These are phyloP conservation scores for Globisporangium parvum DNA, from an alignment of 352 stramenopile species.

Conservation along the genomic window DNA sequence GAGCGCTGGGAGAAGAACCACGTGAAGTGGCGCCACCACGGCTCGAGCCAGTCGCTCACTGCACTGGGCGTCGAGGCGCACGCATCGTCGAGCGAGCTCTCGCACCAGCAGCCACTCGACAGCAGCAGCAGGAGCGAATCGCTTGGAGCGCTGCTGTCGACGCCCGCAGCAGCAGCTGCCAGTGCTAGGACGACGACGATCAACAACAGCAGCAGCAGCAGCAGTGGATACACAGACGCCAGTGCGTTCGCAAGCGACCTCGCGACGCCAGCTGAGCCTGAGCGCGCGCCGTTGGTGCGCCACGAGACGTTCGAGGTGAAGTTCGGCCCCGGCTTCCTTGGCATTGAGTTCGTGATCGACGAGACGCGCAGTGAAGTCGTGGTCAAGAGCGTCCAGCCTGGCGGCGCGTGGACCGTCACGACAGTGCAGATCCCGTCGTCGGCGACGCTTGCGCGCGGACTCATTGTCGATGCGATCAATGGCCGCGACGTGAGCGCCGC, in stretches of 20 bases:
- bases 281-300: not conserved
- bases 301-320: conserved; percentile 62
- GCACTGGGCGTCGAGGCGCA: not conserved
- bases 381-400: conserved; percentile 47
- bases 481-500: conserved; percentile 25
- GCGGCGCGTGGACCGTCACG: conserved; percentile 22
- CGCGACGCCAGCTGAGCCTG: not conserved
- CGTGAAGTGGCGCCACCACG: conserved; percentile 36
- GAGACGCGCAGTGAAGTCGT: conserved; percentile 42
- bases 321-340: conserved; percentile 66
- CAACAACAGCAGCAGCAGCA: conserved; percentile 15
- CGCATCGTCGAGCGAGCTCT: not conserved
- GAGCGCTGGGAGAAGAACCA: conserved; percentile 56
- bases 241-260: too few relatives aligned
- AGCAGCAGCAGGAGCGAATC: not conserved
- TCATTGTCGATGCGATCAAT: conserved; percentile 67
- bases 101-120: not conserved
- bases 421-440: conserved; percentile 39
- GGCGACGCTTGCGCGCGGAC: conserved; percentile 32
- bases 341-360: conserved; percentile 68
- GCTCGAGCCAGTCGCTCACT: conserved; percentile 7
- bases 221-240: not conserved
- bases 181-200: conserved; percentile 4
- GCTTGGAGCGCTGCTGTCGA: not conserved
- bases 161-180: not conserved